These are phyloP conservation scores for Vaccinium vitisidaea DNA, from an alignment of 148 eudicot species.

Conservation along the genomic window DNA sequence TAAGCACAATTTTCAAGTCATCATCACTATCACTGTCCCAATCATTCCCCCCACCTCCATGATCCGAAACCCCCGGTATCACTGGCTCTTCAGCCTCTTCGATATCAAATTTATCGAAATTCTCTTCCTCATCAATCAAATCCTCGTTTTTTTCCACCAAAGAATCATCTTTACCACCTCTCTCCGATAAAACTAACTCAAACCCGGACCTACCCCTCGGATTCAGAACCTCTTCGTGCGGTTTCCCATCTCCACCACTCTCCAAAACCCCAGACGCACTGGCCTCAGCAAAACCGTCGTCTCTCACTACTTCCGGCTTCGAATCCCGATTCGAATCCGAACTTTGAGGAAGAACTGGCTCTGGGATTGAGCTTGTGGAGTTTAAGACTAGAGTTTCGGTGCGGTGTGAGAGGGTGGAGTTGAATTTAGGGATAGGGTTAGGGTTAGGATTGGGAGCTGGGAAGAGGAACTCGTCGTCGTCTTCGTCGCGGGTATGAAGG, in stretches of 20 bases:
- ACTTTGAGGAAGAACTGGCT: no score
- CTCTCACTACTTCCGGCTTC: background rate
- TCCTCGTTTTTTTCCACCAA: constrained; percentile 4
- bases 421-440: constrained; percentile 17
- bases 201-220: constrained; percentile 30
- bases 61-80: constrained; percentile 13
- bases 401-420: background rate
- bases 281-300: background rate
- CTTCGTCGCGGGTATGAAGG: constrained; percentile 17
- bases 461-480: constrained; percentile 30
- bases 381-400: constrained; percentile 9
- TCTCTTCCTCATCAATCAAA: background rate
- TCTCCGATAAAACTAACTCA: constrained; percentile 16
- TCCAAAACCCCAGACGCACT: constrained; percentile 42
- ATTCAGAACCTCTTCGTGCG: constrained; percentile 12
- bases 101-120: background rate
- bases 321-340: background rate
- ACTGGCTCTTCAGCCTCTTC: constrained; percentile 39
- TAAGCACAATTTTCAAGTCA: constrained; percentile 83
- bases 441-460: constrained; percentile 22
- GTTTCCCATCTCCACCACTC: background rate
- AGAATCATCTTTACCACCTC: constrained; percentile 10
- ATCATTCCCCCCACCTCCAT: constrained; percentile 42
- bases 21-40: constrained; percentile 92
- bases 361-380: background rate